phyloP scores from a whole-genome alignment of 768 basidiomycete species.

The Multifurca ochricompacta region DNA sequence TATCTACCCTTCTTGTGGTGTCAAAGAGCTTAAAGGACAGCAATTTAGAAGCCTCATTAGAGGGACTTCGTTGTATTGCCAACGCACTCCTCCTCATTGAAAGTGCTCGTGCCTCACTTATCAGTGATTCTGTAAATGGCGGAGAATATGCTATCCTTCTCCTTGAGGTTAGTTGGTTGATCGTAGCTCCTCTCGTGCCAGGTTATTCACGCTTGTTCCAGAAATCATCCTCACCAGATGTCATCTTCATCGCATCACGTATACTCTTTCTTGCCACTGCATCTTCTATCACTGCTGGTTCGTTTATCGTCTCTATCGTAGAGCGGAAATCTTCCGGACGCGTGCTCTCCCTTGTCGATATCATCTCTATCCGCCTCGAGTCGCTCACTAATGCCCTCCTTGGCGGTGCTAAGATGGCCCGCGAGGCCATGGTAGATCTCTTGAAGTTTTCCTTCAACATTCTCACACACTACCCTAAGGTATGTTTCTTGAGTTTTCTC shows the following conservation, averaged over 20 bases:
- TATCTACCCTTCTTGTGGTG: slow-evolving; percentile 47
- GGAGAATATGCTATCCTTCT: slow-evolving; percentile 47
- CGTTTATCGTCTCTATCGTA: slow-evolving; percentile 49
- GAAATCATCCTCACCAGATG: slow-evolving; percentile 56
- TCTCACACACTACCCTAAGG: slow-evolving; percentile 74
- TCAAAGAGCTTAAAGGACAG: slow-evolving; percentile 46
- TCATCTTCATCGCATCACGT: slow-evolving; percentile 66
- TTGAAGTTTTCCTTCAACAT: slow-evolving; percentile 84
- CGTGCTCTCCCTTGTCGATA: slow-evolving; percentile 47
- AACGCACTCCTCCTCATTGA: slow-evolving; percentile 72
- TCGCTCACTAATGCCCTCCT: slow-evolving; percentile 42
- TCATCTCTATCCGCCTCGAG: slow-evolving; percentile 56
- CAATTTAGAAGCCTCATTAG: slow-evolving; percentile 48
- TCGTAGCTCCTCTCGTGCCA: not conserved
- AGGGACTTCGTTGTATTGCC: slow-evolving; percentile 70
- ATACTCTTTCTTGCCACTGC: slow-evolving; percentile 71
- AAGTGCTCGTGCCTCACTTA: slow-evolving; percentile 47
- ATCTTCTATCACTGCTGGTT: slow-evolving; percentile 37
- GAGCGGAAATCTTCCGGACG: slow-evolving; percentile 52
- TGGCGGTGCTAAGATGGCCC: slow-evolving; percentile 44
- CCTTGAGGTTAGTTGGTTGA: slow-evolving; percentile 43
- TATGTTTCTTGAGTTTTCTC: slow-evolving; percentile 25
- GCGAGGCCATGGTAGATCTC: slow-evolving; percentile 73
- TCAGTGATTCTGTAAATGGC: slow-evolving; percentile 54
- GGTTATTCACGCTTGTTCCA: slow-evolving; percentile 24